These are phyloP conservation scores for Coemansia aciculifera DNA, from an alignment of 192 early-diverging fungal species.

Conservation along the genomic window DNA sequence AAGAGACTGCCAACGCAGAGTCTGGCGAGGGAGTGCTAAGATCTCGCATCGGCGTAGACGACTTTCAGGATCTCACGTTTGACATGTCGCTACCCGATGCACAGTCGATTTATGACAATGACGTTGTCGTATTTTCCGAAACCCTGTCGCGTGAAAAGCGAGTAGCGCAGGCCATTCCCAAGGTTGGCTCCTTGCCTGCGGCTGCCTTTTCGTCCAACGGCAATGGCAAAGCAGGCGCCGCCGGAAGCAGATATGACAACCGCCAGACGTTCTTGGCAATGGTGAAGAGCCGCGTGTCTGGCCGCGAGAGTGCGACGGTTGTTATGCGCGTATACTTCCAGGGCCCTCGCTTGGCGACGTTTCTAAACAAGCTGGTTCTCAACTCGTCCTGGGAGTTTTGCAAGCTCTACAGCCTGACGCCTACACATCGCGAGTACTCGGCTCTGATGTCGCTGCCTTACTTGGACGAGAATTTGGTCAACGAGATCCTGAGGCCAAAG, in stretches of 20 bases:
- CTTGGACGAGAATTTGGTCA: slow-evolving; percentile 58
- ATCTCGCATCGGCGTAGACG: slow-evolving; percentile 65
- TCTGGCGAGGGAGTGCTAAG: slow-evolving; percentile 46
- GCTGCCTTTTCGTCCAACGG: not conserved
- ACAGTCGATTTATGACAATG: slow-evolving; percentile 55
- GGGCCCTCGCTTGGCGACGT: slow-evolving; percentile 13
- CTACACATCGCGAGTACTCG: slow-evolving; percentile 79
- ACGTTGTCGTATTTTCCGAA: slow-evolving; percentile 64
- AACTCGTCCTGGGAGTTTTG: slow-evolving; percentile 47
- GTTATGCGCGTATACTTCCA: slow-evolving; percentile 34
- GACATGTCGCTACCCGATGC: slow-evolving; percentile 45
- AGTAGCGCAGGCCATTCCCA: slow-evolving; percentile 16
- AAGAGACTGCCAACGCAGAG: slow-evolving; percentile 53
- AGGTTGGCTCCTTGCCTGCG: not conserved
- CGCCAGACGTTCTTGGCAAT: slow-evolving; percentile 44
- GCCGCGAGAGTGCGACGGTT: slow-evolving; percentile 23
- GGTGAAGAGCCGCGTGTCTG: slow-evolving; percentile 36
- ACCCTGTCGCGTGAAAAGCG: slow-evolving; percentile 28
- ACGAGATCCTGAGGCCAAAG: slow-evolving; percentile 67
- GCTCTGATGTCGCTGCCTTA: slow-evolving; percentile 67
- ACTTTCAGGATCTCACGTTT: slow-evolving; percentile 74
- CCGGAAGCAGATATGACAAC: slow-evolving; percentile 12
- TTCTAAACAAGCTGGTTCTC: slow-evolving; percentile 32
- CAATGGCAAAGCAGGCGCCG: not conserved
- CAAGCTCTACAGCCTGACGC: slow-evolving; percentile 66